Percentiles rank a stretch among this genome's conserved stretches.
phyloP scores from a whole-genome alignment of 257 asterid species.

The Anisodus tanguticus region DNA sequence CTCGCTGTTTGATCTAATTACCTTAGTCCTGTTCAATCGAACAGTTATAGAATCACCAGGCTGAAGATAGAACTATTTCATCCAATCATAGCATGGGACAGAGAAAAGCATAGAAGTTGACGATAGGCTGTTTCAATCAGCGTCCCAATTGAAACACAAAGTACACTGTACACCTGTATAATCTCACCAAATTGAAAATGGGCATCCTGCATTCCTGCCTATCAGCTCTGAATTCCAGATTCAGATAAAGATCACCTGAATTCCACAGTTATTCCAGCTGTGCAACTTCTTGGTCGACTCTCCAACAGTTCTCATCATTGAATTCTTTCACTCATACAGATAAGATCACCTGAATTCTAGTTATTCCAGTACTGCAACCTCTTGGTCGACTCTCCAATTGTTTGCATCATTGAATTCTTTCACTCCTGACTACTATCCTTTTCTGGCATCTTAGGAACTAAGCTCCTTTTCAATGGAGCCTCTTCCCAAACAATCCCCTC shows the following conservation, averaged over 20 bases:
- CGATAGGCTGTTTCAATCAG: neutral
- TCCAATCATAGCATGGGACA: neutral
- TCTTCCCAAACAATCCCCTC: slow-evolving; percentile 90
- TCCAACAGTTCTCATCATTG: slow-evolving; percentile 80
- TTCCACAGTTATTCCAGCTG: slow-evolving; percentile 45
- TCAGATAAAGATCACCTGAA: neutral
- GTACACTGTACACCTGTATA: slow-evolving; percentile 47
- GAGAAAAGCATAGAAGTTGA: neutral
- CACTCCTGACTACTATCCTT: slow-evolving; percentile 57
- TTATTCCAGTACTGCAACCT: slow-evolving; percentile 68
- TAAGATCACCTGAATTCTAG: neutral
- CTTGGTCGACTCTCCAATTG: slow-evolving; percentile 95
- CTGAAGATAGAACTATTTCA: slow-evolving; percentile 3
- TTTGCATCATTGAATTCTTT: slow-evolving; percentile 84
- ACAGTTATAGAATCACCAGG: neutral
- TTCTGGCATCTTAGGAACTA: slow-evolving; percentile 51
- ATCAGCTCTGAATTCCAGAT: slow-evolving; percentile 25
- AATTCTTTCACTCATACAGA: slow-evolving; percentile 34
- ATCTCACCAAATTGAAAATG: slow-evolving; percentile 31
- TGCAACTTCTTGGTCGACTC: slow-evolving; percentile 48
- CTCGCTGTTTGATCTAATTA: neutral
- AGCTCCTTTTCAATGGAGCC: slow-evolving; percentile 65
- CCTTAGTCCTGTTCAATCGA: neutral
- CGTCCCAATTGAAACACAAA: slow-evolving; percentile 37
- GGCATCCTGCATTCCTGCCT: neutral